Conservation (phyloP, 345 rosid species). For the Excoecaria cochinchinensis region DNA sequence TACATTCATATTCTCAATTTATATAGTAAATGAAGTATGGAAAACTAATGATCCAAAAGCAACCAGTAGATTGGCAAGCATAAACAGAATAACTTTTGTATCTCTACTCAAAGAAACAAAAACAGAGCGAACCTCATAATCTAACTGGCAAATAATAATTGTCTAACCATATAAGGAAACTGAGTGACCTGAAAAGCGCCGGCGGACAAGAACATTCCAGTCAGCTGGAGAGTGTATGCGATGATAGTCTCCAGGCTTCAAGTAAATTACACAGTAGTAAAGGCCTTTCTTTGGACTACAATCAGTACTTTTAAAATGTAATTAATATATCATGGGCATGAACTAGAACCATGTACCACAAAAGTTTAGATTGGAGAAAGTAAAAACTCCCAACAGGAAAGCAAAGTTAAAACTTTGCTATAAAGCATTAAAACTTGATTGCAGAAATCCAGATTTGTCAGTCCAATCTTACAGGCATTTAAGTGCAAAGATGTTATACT, state of each 20-base stretch:
- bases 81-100: not conserved
- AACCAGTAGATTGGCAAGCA: not conserved
- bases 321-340: not conserved
- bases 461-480: not conserved
- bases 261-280: constrained; percentile 90
- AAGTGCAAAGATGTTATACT: not conserved
- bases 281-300: constrained; percentile 61
- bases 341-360: not conserved
- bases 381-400: not conserved
- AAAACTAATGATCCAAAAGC: not conserved
- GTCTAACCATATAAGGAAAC: not conserved
- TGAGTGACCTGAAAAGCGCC: constrained; percentile 83
- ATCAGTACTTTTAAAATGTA: constrained; percentile 11
- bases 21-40: not conserved
- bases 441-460: not conserved
- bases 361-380: not conserved
- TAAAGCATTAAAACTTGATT: not conserved
- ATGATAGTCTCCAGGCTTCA: constrained; percentile 91
- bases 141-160: not conserved
- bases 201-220: constrained; percentile 80
- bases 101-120: not conserved
- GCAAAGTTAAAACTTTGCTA: not conserved
- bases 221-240: constrained; percentile 88
- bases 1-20: not conserved
- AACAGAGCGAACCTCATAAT: not conserved